Evolutionary conservation across 2,329 filamentous ascomycete genomes (phyloP), one percentile per base, ranked within the genome.

Genomic region (Ceratocystis diversiconidia): DNA sequence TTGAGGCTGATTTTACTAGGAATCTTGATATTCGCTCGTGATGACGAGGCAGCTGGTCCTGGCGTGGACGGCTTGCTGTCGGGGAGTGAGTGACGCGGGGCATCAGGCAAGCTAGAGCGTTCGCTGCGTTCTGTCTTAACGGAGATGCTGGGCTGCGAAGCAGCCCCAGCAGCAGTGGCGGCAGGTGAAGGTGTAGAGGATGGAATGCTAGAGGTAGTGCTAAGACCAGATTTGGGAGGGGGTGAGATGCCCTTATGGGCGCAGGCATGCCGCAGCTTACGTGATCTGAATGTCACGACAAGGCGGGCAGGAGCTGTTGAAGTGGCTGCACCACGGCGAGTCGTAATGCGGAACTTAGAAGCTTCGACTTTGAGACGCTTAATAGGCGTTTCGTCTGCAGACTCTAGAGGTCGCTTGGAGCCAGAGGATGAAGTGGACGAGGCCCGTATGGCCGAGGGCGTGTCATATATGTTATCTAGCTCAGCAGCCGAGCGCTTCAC

Each of bases 111-210:
- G 8, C 28, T 50, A n/a, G 62, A 61, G 41, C 65, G 62, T 12
- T 66, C 62, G n/a, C 62, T 46, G 43, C 65, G 64, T 6, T 67
- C 66, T n/a, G 65, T 64, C 59, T 67, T 69, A n/a, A 60, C 62
- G 15, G 65, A 50, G n/a, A 64, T 30, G n/a, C 25, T 44, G 5
- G 66, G 66, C 22, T 62, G 52, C 6, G 66, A 43, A 8, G 48
- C 12, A 5, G 44, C 25, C 36, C 10, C 36, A 5, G 22, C 25
- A 6, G 48, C 48, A 41, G 36, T 4, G 36, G 36, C 10, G 30
- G 59, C 57, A 19, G 68, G 62, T 15, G 65, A 57, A 17, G 63
- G 19, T 6, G 63, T 63, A 15, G 63, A 59, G 5, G 66, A 65
- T 5, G 65, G 55, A 36, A 63, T 32, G 50, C 62, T 62, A 43